Evolutionary conservation across 345 rosid genomes (phyloP), one percentile per base, ranked within the genome.

Genomic region (Rhodamnia argentea): DNA sequence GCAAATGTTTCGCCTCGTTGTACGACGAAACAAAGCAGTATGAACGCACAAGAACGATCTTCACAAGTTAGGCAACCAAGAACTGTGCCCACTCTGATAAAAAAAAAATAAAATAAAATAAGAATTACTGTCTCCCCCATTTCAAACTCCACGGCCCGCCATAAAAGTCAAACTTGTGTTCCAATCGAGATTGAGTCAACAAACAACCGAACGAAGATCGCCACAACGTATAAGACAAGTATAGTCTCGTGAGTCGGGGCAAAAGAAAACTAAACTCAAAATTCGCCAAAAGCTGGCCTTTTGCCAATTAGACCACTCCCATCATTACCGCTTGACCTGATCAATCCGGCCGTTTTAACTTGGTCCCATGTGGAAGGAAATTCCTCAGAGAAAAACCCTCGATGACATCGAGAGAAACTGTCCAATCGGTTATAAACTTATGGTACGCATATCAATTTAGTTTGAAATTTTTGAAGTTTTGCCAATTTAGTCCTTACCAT

Each of bases 401-500:
- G 14, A 32, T 2, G 0, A 64, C 44, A 32, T 64, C 12, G 1
- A 20, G 8, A 32, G 42, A 29, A 64, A 64, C 15, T 64, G 12
- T 8, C 24, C 2, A 0, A 32, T 18, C 12, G 18, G 10, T 18
- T 32, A 18, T 70, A 70, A 70, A 32, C 8, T 9, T 4, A 32
- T 32, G 2, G 5, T 3, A 18, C 2, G 0, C 13, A 0, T 18
- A 3, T 20, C 1, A 32, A 16, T 32, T 70, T 2, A 9, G 4
- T 32, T 9, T 11, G 9, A 32, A 64, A 16, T 3, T 16, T 16
- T 64, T 18, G 1, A 4, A 15, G 12, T 55, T 55, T 55, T 55
- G 7, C 4, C 24, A 20, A 20, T 20, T 18, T 6, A 55, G 4
- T 55, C 4, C 24, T 55, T 0, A 55, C 22, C 10, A 3, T 20